Conservation (phyloP, 352 stramenopile genomes). For the Phytopythium helicoides region DNA sequence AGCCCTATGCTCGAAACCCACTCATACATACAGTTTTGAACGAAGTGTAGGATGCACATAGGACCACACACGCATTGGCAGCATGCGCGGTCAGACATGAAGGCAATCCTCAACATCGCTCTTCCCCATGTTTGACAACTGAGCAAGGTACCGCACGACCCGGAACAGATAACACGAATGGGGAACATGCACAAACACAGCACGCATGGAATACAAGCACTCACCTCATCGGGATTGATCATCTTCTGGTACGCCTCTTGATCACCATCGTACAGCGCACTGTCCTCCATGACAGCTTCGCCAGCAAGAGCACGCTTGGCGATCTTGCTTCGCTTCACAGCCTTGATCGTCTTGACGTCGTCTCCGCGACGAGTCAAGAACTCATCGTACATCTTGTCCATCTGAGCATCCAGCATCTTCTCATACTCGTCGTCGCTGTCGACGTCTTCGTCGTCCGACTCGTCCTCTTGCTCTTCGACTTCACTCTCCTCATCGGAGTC, state of each 20-base stretch:
- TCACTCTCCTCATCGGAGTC: constrained; percentile 36
- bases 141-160: constrained; percentile 85
- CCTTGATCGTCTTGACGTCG: constrained; percentile 78
- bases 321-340: constrained; percentile 83
- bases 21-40: constrained; percentile 12
- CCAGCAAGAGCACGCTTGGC: constrained; percentile 81
- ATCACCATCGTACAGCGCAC: constrained; percentile 82
- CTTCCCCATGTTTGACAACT: constrained; percentile 92
- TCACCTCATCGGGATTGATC: constrained; percentile 86
- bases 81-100: constrained; percentile 78
- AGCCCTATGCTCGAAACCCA: too few species aligned
- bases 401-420: constrained; percentile 73
- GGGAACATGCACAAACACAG: constrained; percentile 33
- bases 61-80: constrained; percentile 47
- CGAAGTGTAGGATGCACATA: constrained; percentile 72
- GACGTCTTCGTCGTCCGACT: constrained; percentile 33
- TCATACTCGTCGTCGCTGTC: constrained; percentile 82
- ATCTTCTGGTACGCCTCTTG: constrained; percentile 80
- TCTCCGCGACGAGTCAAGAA: constrained; percentile 77
- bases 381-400: constrained; percentile 86
- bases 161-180: constrained; percentile 92
- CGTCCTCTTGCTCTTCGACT: constrained; percentile 18
- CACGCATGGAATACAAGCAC: constrained; percentile 27
- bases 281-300: constrained; percentile 74
- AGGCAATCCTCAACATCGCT: constrained; percentile 51